Percentiles rank a stretch among this genome's conserved stretches.
Evolutionary conservation across 2,329 filamentous ascomycete species (phyloP).

Genomic region (Pseudocercospora vitis): DNA sequence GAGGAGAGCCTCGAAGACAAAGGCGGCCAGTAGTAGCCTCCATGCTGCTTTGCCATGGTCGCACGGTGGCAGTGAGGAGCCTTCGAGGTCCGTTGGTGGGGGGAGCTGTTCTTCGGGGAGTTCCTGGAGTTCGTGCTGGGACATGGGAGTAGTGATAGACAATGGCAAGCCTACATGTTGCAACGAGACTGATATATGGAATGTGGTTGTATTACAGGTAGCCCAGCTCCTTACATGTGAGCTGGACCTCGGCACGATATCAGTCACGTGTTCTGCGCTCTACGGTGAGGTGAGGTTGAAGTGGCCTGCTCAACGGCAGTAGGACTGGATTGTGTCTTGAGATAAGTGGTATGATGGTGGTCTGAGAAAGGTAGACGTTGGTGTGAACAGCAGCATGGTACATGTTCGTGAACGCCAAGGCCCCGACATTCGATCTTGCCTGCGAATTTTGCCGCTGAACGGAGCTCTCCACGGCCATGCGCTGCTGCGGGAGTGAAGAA

Average conservation of each 20-base stretch:
- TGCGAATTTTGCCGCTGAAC: background rate
- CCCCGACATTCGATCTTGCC: no score
- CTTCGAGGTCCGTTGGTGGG: background rate
- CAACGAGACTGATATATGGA: background rate
- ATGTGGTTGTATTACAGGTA: background rate
- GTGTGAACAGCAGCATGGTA: no score
- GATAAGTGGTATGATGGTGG: no score
- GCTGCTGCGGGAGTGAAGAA: background rate
- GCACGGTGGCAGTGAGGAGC: conserved; percentile 22
- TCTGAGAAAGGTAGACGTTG: no score
- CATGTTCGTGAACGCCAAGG: no score
- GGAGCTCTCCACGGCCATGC: no score
- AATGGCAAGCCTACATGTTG: background rate
- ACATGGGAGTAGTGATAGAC: background rate
- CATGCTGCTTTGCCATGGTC: conserved; percentile 31
- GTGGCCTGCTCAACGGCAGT: no score
- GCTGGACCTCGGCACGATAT: no score
- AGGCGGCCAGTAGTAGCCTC: conserved; percentile 35
- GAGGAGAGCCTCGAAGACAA: conserved; percentile 55
- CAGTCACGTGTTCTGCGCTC: no score
- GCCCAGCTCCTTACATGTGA: background rate
- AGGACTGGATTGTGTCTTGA: no score
- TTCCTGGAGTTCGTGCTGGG: background rate
- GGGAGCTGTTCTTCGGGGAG: background rate
- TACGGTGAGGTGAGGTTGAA: no score